Conservation (phyloP, 176 grass and related monocot species). For the Themeda triandra region DNA sequence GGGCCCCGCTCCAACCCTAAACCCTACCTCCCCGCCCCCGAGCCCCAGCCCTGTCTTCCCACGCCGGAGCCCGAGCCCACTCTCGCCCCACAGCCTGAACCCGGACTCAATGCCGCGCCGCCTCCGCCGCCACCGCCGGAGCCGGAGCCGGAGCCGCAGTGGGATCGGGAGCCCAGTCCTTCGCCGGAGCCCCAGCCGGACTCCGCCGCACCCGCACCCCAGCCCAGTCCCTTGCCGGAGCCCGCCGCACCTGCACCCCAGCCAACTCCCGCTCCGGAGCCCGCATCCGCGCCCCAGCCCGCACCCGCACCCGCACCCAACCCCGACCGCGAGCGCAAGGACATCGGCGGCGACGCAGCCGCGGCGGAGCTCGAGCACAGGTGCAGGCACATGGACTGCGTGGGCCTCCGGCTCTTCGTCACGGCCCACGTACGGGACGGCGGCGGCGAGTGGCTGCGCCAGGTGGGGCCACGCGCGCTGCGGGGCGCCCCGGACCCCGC, state of each 20-base stretch:
- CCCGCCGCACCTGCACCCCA: background rate
- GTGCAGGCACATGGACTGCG: constrained; percentile 31
- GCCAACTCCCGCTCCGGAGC: background rate
- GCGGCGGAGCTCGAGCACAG: constrained; percentile 12
- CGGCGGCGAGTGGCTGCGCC: background rate
- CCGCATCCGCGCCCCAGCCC: background rate
- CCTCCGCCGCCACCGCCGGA: too few relatives aligned
- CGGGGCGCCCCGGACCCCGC: constrained; percentile 38
- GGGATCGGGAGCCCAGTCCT: background rate
- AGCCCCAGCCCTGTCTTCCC: background rate
- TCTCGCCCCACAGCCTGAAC: background rate
- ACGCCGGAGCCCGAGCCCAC: too few relatives aligned
- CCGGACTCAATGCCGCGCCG: background rate
- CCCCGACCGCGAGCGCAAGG: background rate
- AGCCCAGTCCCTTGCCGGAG: background rate
- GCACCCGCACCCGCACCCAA: background rate
- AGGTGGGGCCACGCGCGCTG: background rate
- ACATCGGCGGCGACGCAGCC: background rate
- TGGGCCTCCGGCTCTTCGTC: background rate
- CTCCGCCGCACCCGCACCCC: background rate
- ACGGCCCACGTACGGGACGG: background rate
- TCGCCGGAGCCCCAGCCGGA: background rate
- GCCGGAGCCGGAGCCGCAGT: background rate
- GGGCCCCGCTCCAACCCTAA: background rate
- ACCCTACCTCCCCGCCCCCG: background rate